phyloP scores from a whole-genome alignment of 345 rosid genomes.

The rapeseed (Brassica napus) region Da-Ae NC_063436.1:17595001-17595500 shows the following conservation, averaged over 20 bases:
- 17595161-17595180: slow-evolving; percentile 50
- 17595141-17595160: slow-evolving; percentile 46
- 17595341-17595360: background rate
- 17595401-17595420: background rate
- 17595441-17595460: background rate
- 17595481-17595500: background rate
- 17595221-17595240: background rate
- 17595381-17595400: background rate
- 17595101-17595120: slow-evolving; percentile 55
- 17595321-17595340: background rate
- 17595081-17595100: slow-evolving; percentile 75
- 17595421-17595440: background rate
- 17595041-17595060: slow-evolving; percentile 66
- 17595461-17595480: background rate
- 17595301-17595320: background rate
- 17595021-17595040: slow-evolving; percentile 73
- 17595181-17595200: background rate
- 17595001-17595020: slow-evolving; percentile 64
- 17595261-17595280: background rate
- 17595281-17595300: background rate
- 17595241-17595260: background rate
- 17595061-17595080: slow-evolving; percentile 62
- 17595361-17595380: background rate
- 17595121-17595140: slow-evolving; percentile 43
- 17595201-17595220: background rate